Evolutionary conservation across 306 rosid species (phyloP).

Genomic region (Fragaria iinumae): DNA sequence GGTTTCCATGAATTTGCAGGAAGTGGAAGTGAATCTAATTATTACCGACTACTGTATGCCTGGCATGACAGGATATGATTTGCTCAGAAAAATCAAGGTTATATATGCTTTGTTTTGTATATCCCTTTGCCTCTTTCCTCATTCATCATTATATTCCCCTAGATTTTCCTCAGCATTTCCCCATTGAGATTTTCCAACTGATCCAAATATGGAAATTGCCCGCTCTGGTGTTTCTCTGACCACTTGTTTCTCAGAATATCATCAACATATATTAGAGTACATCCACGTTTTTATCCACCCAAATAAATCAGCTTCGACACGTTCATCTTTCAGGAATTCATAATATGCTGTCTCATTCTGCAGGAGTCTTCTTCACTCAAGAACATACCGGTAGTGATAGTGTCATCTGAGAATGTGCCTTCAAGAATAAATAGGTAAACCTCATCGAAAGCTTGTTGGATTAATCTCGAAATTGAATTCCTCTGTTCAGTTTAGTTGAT

Average conservation of each 20-base stretch:
- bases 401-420: conserved; percentile 96
- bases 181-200: conserved; percentile 27
- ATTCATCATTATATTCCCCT: conserved; percentile 29
- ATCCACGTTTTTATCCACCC: conserved; percentile 28
- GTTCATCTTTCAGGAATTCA: conserved; percentile 22
- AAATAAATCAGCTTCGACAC: conserved; percentile 31
- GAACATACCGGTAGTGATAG: conserved; percentile 93
- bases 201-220: conserved; percentile 26
- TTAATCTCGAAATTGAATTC: neutral
- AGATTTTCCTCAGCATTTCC: conserved; percentile 19
- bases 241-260: conserved; percentile 15
- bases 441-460: neutral
- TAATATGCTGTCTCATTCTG: conserved; percentile 37
- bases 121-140: conserved; percentile 21
- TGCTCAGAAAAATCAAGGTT: conserved; percentile 92
- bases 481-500: neutral
- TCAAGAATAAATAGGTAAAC: conserved; percentile 80
- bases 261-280: conserved; percentile 32
- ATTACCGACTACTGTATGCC: conserved; percentile 98
- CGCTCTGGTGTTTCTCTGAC: conserved; percentile 28
- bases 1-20: conserved; percentile 44
- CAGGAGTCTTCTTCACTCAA: conserved; percentile 86
- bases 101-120: conserved; percentile 8
- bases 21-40: conserved; percentile 67
- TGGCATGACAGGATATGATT: conserved; percentile 97